Conservation (phyloP, 305 asterid species). For the Plantago rigida region DNA sequence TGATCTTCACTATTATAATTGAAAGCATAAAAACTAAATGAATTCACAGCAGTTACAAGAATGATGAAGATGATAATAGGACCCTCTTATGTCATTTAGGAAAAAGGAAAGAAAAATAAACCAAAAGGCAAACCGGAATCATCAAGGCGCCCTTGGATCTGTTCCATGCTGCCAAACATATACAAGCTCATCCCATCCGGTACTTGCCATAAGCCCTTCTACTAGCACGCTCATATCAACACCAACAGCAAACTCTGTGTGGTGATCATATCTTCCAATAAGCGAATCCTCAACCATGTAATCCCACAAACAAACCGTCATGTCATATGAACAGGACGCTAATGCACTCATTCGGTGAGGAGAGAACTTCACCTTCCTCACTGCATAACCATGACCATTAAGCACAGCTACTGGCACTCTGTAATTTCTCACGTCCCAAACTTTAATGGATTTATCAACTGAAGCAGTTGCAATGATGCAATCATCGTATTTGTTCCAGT, state of each 20-base stretch:
- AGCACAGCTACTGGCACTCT: conserved; percentile 84
- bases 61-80: conserved; percentile 12
- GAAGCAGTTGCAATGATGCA: conserved; percentile 92
- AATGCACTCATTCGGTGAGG: conserved; percentile 72
- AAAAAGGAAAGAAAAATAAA: conserved; percentile 13
- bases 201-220: conserved; percentile 90
- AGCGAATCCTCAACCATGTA: conserved; percentile 92
- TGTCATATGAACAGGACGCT: conserved; percentile 85
- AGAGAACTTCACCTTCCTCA: conserved; percentile 87
- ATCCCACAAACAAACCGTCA: conserved; percentile 95
- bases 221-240: conserved; percentile 91
- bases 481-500: conserved; percentile 91
- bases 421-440: conserved; percentile 88
- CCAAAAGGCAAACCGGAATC: conserved; percentile 6
- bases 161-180: conserved; percentile 98
- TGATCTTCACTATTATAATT: conserved; percentile 22
- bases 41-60: conserved; percentile 19
- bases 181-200: conserved; percentile 96
- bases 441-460: conserved; percentile 80
- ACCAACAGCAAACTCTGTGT: conserved; percentile 87
- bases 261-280: conserved; percentile 84
- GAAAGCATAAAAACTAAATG: conserved; percentile 4
- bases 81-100: conserved; percentile 20
- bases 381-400: conserved; percentile 85
- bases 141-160: conserved; percentile 84